Evolutionary conservation across 2,329 filamentous ascomycete genomes (phyloP), one percentile per base, ranked within the genome.

Genomic region (Metarhizium humberi): DNA sequence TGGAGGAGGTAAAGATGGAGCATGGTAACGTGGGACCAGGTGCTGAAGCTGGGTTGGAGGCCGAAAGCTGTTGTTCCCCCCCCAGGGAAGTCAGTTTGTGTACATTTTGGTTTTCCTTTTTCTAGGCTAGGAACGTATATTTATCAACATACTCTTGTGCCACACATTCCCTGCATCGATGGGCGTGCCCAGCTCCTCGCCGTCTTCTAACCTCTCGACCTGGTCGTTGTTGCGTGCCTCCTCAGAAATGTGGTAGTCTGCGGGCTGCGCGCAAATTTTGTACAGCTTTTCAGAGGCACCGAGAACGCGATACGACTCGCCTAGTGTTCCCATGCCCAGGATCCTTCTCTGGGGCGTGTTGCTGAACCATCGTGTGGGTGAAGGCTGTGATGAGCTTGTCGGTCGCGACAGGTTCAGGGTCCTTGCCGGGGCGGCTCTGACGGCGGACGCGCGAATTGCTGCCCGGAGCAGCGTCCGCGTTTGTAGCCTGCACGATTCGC

Each of bases 21-120:
- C 79, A 96, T 95, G 40, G 92, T 94, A 48, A 97, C 86, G 72
- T 97, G 92, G 20, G 91, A 89, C 94, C 94, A 99, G 55, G 89
- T 92, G 67, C 86, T 92, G 72, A 99, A 99, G 0, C 91, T 97
- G 1, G 91, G 89, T 36, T 81, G 78, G 18, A 99, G 82, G 30
- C 82, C 82, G 60, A 96, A 82, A 52, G 86, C 90, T 95, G 64
- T 50, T 50, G 8, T 16, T 16, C 4, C n/a, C 42, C n/a, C n/a
- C 42, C 6, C 42, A 6, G 13, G 6, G 13, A 16, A 6, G 14
- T 18, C 16, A 42, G n/a, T 30, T 6, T 34, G 3, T 46, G 25
- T 46, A 47, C 25, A 29, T 49, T 6, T 42, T 54, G 4, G 42
- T 16, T 14, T 13, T 42, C 40, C 14, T 14, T 13, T 6, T 13